Conservation (phyloP, 148 eudicot species). For the Fallopia convolvulus region DNA sequence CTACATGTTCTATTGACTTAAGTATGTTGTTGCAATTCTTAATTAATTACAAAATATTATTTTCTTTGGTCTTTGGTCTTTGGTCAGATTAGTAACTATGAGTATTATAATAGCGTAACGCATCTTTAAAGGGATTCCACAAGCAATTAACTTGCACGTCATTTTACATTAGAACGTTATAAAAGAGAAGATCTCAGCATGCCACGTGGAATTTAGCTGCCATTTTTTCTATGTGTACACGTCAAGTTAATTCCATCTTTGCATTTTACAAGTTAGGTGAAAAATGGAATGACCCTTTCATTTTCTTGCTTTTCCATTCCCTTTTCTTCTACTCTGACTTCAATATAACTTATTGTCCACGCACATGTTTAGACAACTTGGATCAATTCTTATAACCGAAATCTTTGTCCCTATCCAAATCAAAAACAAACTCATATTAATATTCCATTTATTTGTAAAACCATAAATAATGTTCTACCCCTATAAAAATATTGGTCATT, state of each 20-base stretch:
- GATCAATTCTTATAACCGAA: background rate
- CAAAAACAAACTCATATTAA: background rate
- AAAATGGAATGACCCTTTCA: background rate
- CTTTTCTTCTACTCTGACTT: background rate
- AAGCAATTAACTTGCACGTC: slow-evolving; percentile 4
- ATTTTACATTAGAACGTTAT: background rate
- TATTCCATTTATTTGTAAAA: background rate
- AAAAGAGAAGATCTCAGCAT: background rate
- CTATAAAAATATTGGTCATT: too few species aligned
- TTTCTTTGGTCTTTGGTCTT: too few species aligned
- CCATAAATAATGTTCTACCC: background rate
- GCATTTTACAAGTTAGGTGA: background rate
- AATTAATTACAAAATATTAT: too few species aligned
- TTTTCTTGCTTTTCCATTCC: background rate
- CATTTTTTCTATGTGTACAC: background rate
- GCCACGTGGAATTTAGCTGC: background rate
- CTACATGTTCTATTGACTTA: too few species aligned
- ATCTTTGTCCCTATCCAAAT: background rate
- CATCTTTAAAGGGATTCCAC: background rate
- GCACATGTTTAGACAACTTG: background rate
- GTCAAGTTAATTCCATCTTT: background rate
- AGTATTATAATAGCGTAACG: background rate
- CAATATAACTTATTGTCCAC: background rate
- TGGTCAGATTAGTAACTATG: too few species aligned
- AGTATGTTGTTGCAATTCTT: too few species aligned